Conservation (phyloP, 169 alveolate species). For the Plasmodium blacklocki region DNA sequence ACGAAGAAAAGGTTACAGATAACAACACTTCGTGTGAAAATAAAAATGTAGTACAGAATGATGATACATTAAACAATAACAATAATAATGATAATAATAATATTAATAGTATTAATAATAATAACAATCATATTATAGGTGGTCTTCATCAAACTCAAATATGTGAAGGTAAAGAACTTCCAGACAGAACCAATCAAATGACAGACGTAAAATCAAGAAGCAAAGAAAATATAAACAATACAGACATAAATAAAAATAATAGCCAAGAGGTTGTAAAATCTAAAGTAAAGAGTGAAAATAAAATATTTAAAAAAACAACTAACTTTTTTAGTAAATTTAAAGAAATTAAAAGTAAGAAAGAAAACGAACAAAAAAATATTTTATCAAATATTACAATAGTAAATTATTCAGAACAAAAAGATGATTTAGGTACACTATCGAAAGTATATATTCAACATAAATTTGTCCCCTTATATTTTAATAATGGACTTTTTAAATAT, state of each 20-base stretch:
- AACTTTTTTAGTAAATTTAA: background rate
- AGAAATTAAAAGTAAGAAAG: background rate
- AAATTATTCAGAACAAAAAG: conserved; percentile 2
- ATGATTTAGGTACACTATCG: background rate
- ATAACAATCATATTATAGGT: background rate
- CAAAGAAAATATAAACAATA: background rate
- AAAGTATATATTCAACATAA: conserved; percentile 18
- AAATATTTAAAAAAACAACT: conserved; percentile 1
- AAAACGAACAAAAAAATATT: background rate
- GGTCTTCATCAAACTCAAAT: background rate
- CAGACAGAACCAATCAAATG: too few relatives aligned
- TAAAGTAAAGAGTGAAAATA: background rate
- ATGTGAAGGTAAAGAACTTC: too few relatives aligned
- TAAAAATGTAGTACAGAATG: too few relatives aligned
- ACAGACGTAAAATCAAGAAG: background rate
- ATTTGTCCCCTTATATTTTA: conserved; percentile 36
- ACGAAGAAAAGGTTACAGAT: background rate
- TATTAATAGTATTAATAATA: background rate
- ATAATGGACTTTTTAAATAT: conserved; percentile 40
- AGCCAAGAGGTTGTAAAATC: background rate
- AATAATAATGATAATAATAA: background rate
- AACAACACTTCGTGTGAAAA: background rate
- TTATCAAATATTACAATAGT: background rate
- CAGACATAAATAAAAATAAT: background rate
- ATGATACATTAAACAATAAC: background rate